Evolutionary conservation across 305 asterid species (phyloP).

Genomic region (Petunia hybrid): DNA sequence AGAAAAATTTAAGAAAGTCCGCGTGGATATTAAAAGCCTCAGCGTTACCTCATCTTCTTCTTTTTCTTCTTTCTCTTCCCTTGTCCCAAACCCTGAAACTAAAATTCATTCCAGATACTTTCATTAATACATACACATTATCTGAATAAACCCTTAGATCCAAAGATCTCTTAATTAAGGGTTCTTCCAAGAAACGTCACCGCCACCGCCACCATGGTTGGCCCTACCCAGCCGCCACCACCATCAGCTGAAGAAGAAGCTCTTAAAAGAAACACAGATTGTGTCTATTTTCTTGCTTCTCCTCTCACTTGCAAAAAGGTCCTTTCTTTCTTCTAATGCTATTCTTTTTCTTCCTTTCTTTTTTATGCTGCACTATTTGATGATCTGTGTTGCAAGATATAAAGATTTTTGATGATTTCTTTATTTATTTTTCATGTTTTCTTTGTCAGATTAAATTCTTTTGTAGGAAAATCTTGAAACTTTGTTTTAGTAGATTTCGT

Average conservation of each 20-base stretch:
- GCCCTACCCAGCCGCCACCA: not conserved
- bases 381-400: constrained; percentile 25
- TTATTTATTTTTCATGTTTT: not conserved
- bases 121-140: not conserved
- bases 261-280: constrained; percentile 79
- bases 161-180: constrained; percentile 10
- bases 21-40: not conserved
- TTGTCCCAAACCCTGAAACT: not conserved
- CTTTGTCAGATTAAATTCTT: not conserved
- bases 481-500: not conserved
- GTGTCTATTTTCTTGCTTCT: constrained; percentile 96
- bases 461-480: not conserved
- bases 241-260: constrained; percentile 77
- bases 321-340: not conserved
- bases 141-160: constrained; percentile 27
- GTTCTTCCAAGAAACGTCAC: not conserved
- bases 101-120: not conserved
- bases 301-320: constrained; percentile 98
- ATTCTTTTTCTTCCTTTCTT: not conserved
- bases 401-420: not conserved
- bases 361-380: not conserved
- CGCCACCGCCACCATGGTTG: not conserved
- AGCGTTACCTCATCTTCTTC: not conserved
- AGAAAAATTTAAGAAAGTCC: not conserved
- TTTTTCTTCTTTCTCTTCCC: not conserved